Conservation (phyloP, 257 asterid species). For the Asclepias syriaca region DNA sequence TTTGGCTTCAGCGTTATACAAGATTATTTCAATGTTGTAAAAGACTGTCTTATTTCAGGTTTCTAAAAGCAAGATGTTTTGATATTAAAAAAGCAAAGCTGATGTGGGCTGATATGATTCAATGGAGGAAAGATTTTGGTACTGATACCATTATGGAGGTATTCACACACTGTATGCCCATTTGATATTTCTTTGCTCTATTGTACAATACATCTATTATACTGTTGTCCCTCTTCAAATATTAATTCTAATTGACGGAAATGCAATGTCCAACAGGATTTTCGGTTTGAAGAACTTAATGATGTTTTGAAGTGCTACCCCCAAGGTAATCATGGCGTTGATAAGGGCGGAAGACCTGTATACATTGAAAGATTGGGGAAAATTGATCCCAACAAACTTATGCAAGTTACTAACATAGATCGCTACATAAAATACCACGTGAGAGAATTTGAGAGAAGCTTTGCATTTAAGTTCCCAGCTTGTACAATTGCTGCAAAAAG, state of each 20-base stretch:
- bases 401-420: conserved; percentile 91
- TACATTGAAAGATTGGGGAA: conserved; percentile 90
- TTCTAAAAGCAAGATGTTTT: conserved; percentile 86
- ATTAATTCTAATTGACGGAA: conserved; percentile 4
- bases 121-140: conserved; percentile 94
- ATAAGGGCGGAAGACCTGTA: conserved; percentile 91
- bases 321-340: conserved; percentile 95
- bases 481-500: conserved; percentile 93
- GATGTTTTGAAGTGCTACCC: conserved; percentile 87
- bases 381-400: conserved; percentile 76
- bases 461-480: conserved; percentile 85
- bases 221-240: neutral
- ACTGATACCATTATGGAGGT: conserved; percentile 77
- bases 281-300: conserved; percentile 68
- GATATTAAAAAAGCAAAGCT: conserved; percentile 79
- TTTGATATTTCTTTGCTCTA: neutral
- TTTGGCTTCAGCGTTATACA: neutral
- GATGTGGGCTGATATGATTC: conserved; percentile 99
- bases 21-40: neutral
- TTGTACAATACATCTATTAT: neutral
- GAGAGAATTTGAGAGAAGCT: conserved; percentile 75
- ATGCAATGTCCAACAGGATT: conserved; percentile 46
- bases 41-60: conserved; percentile 40
- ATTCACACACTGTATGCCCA: conserved; percentile 1
- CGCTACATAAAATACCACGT: conserved; percentile 85